Conservation (phyloP, 495 filamentous ascomycete species). For the Platismatia glauca region DNA sequence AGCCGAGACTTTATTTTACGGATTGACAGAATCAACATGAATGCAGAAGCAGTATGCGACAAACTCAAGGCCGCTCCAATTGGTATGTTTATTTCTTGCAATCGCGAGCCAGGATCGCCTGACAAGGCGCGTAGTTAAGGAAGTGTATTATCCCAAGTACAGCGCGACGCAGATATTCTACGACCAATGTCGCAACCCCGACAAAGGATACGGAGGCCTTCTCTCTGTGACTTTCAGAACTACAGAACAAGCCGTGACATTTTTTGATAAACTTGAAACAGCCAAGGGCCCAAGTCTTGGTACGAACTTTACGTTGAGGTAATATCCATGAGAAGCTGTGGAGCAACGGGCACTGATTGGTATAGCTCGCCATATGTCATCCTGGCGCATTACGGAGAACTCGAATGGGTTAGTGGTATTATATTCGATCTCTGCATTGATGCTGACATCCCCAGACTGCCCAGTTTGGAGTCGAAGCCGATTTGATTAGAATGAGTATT, state of each 20-base stretch:
- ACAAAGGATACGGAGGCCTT: constrained; percentile 84
- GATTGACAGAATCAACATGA: constrained; percentile 75
- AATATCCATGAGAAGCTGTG: background rate
- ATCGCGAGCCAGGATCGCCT: background rate
- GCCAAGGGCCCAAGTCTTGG: constrained; percentile 91
- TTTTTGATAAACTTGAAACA: constrained; percentile 80
- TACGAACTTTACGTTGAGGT: constrained; percentile 89
- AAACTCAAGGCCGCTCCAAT: constrained; percentile 50
- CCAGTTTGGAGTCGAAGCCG: constrained; percentile 64
- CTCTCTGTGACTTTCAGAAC: constrained; percentile 72
- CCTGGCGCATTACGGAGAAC: constrained; percentile 82
- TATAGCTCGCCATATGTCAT: constrained; percentile 76
- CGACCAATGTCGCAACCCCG: constrained; percentile 63
- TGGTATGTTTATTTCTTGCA: constrained; percentile 30
- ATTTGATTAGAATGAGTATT: constrained; percentile 79
- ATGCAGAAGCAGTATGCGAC: constrained; percentile 74
- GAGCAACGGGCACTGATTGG: background rate
- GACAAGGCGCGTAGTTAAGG: constrained; percentile 48
- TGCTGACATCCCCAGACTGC: constrained; percentile 45
- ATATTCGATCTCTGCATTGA: background rate
- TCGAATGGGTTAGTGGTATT: constrained; percentile 63
- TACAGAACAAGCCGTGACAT: constrained; percentile 61
- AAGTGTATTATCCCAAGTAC: constrained; percentile 80
- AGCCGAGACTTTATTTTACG: constrained; percentile 83
- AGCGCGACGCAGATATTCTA: constrained; percentile 60